phyloP scores from a whole-genome alignment of 306 rosid genomes.

The Pterocarpus macrocarpus region DNA sequence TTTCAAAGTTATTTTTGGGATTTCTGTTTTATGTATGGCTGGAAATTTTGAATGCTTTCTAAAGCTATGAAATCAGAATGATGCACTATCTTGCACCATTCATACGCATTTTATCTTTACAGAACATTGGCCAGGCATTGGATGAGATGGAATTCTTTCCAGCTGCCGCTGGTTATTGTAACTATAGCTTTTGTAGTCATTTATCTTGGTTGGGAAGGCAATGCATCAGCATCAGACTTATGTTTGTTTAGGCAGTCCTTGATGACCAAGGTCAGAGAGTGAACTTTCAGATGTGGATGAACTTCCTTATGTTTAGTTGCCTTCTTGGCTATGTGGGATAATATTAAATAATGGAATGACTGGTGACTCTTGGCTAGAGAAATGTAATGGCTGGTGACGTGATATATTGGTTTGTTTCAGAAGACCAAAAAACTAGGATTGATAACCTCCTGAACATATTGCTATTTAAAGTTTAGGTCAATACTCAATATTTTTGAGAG shows the following conservation, averaged over 20 bases:
- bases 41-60: conserved; percentile 47
- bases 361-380: conserved; percentile 50
- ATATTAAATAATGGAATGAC: conserved; percentile 57
- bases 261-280: not conserved
- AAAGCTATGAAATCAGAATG: conserved; percentile 24
- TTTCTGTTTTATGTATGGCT: conserved; percentile 37
- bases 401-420: not conserved
- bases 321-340: conserved; percentile 56
- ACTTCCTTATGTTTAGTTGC: conserved; percentile 7
- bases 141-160: conserved; percentile 67
- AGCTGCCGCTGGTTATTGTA: conserved; percentile 61
- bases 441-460: conserved; percentile 1
- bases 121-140: conserved; percentile 61
- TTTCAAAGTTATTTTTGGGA: conserved; percentile 28
- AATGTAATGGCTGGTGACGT: not conserved
- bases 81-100: conserved; percentile 38
- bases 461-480: not conserved
- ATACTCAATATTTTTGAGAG: too few relatives aligned
- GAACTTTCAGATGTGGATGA: conserved; percentile 51
- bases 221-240: too few relatives aligned
- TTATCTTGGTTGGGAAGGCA: too few relatives aligned
- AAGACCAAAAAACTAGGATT: not conserved
- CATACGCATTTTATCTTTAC: conserved; percentile 41
- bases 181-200: conserved; percentile 41
- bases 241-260: too few relatives aligned